Percentiles rank a stretch among this genome's conserved stretches.
Conservation (phyloP, 2,329 filamentous ascomycete genomes). For the Clarireedia hainanense region DNA sequence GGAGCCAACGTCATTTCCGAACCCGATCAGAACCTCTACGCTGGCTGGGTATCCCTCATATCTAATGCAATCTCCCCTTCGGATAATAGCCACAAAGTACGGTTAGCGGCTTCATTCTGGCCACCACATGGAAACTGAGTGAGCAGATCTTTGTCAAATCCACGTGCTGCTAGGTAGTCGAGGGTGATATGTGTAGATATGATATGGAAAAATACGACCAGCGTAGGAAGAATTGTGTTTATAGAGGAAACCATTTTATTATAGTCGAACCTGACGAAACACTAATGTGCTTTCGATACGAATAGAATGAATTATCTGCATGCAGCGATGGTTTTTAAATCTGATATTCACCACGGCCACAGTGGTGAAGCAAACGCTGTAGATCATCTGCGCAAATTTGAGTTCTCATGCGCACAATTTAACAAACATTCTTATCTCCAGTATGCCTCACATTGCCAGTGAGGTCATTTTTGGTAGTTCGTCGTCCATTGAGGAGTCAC, state of each 20-base stretch:
- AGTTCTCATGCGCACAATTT: not conserved
- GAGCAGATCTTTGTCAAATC: constrained; percentile 35
- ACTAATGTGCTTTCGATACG: not conserved
- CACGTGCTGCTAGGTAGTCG: constrained; percentile 43
- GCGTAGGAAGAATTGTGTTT: constrained; percentile 24
- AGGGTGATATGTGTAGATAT: constrained; percentile 49
- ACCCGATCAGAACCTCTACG: constrained; percentile 21
- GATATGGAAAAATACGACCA: constrained; percentile 30
- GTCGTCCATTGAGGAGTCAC: not conserved
- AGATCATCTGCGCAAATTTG: not conserved
- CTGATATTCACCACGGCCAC: too few relatives aligned
- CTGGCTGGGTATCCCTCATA: constrained; percentile 39
- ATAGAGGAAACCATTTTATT: not conserved
- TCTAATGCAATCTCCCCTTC: constrained; percentile 44
- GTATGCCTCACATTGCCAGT: not conserved
- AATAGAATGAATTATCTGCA: not conserved
- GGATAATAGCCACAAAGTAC: constrained; percentile 41
- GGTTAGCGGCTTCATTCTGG: constrained; percentile 35
- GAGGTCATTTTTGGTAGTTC: not conserved
- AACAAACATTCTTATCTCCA: not conserved
- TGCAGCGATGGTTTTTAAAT: too few relatives aligned
- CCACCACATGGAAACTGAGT: constrained; percentile 37
- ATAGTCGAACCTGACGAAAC: not conserved
- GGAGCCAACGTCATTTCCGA: constrained; percentile 18
- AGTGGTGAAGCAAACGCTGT: not conserved